Percentiles rank a stretch among this genome's conserved stretches.
These are phyloP conservation scores for Ceratorhiza oryzae-sativae DNA, from an alignment of 1,284 basidiomycete species.

Conservation along the genomic window DNA sequence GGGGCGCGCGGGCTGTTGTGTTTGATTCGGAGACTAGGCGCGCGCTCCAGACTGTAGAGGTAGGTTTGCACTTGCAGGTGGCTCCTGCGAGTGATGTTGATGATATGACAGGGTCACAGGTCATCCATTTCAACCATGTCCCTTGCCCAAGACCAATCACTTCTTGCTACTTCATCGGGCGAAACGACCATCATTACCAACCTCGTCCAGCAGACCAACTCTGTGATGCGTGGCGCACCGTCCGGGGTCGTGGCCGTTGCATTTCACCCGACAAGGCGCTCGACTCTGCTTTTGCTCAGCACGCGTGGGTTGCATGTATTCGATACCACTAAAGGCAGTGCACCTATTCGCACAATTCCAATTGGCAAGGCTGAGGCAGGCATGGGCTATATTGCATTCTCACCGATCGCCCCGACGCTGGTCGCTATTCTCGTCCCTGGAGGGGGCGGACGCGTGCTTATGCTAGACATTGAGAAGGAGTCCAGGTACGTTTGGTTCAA, in stretches of 20 bases:
- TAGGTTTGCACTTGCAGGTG: not conserved
- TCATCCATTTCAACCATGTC: conserved; percentile 36
- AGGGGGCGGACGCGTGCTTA: conserved; percentile 64
- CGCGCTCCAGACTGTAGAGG: conserved; percentile 21
- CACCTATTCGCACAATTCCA: conserved; percentile 60
- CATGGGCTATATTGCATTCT: conserved; percentile 63
- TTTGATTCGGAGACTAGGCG: conserved; percentile 34
- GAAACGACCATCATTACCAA: conserved; percentile 34
- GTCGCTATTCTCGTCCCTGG: conserved; percentile 63
- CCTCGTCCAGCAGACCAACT: conserved; percentile 18
- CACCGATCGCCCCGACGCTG: conserved; percentile 75
- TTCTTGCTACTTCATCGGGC: conserved; percentile 12
- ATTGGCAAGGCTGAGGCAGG: conserved; percentile 56
- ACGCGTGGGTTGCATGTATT: conserved; percentile 64
- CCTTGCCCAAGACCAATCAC: conserved; percentile 21
- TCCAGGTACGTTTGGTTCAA: conserved; percentile 10
- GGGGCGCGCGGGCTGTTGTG: conserved; percentile 17
- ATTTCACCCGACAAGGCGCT: conserved; percentile 67
- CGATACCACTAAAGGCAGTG: conserved; percentile 64
- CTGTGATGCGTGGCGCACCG: conserved; percentile 26
- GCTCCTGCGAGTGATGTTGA: not conserved
- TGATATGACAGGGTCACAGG: conserved; percentile 29
- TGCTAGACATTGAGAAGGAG: conserved; percentile 72
- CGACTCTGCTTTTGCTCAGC: conserved; percentile 63
- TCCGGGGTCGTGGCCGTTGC: conserved; percentile 51